These are phyloP conservation scores for Pyrenula massariospora DNA, from an alignment of 495 filamentous ascomycete genomes.

Conservation along the genomic window DNA sequence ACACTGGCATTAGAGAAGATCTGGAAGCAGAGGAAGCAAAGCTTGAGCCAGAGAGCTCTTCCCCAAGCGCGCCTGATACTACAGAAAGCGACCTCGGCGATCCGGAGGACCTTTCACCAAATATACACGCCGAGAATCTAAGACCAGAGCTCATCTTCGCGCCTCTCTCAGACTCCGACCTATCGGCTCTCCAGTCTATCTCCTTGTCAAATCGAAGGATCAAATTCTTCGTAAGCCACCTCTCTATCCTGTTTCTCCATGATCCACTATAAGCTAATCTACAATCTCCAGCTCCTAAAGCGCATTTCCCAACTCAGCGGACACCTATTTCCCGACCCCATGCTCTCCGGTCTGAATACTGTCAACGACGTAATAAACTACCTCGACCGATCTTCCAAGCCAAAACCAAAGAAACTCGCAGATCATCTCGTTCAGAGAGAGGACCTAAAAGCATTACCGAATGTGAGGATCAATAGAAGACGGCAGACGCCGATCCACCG, in stretches of 20 bases:
- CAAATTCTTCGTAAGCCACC: neutral
- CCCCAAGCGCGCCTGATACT: no score
- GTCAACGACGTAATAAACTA: constrained; percentile 41
- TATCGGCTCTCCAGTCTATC: constrained; percentile 65
- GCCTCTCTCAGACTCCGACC: constrained; percentile 42
- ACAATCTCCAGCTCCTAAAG: constrained; percentile 51
- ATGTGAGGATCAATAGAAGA: constrained; percentile 52
- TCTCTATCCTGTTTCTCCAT: neutral
- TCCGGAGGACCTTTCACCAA: no score
- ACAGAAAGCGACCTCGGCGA: no score
- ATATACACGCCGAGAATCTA: no score
- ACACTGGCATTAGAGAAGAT: neutral
- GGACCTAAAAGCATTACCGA: constrained; percentile 42
- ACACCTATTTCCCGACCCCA: constrained; percentile 56
- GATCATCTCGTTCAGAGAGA: constrained; percentile 21
- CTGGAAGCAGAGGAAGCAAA: constrained; percentile 15
- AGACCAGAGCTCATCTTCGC: no score
- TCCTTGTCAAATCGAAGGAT: neutral
- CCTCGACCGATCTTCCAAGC: constrained; percentile 31
- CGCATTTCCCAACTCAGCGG: constrained; percentile 68
- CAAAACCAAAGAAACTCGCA: constrained; percentile 46
- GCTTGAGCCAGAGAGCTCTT: constrained; percentile 14
- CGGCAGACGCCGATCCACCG: constrained; percentile 55
- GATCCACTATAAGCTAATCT: neutral
- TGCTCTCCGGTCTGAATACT: constrained; percentile 39